These are phyloP conservation scores for Orychophragmus violaceus DNA, from an alignment of 345 rosid species.

Conservation along the genomic window DNA sequence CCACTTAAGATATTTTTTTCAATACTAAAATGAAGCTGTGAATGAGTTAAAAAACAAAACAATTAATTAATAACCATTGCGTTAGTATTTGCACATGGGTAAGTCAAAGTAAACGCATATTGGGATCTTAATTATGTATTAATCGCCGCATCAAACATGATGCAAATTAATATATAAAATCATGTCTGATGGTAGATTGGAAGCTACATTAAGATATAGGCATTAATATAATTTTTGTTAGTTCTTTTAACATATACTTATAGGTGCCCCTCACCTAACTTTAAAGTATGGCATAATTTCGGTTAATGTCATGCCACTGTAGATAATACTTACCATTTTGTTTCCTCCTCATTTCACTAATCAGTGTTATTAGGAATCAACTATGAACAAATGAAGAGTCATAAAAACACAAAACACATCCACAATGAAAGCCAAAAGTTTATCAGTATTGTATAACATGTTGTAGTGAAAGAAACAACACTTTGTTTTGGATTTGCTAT, in stretches of 20 bases:
- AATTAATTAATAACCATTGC: constrained; percentile 18
- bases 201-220: constrained; percentile 25
- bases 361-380: neutral
- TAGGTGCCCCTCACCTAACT: neutral
- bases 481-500: neutral
- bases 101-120: constrained; percentile 34
- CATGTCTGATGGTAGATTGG: constrained; percentile 24
- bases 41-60: constrained; percentile 19
- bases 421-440: neutral
- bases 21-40: neutral
- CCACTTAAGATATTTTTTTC: constrained; percentile 17
- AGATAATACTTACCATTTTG: neutral
- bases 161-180: constrained; percentile 17
- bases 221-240: neutral
- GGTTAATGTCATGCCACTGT: neutral
- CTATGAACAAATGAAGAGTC: neutral
- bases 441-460: neutral
- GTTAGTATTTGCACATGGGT: constrained; percentile 32
- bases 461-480: neutral
- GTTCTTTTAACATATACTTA: neutral
- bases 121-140: constrained; percentile 23
- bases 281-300: neutral
- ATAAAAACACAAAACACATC: neutral
- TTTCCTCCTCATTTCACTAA: neutral
- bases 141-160: constrained; percentile 34